These are phyloP conservation scores for Cadophora sp. DNA, from an alignment of 2,329 filamentous ascomycete species.

Conservation along the genomic window DNA sequence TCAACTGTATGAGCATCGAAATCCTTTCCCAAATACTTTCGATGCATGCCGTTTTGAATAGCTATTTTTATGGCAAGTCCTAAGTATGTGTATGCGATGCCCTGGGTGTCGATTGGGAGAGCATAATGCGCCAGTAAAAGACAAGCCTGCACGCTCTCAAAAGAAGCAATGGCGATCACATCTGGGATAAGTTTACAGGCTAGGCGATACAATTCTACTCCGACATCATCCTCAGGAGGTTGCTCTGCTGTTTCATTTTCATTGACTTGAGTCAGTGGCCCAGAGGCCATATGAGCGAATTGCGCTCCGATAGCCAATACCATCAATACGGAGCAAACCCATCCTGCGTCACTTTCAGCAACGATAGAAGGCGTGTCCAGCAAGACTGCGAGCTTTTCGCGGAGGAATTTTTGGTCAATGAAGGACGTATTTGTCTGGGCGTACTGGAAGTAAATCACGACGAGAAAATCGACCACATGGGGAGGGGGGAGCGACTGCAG, in stretches of 20 bases:
- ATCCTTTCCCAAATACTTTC: constrained; percentile 5
- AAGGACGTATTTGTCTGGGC: constrained; percentile 3
- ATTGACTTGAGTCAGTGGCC: no score
- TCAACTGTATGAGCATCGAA: constrained; percentile 6
- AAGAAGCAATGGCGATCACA: constrained; percentile 3
- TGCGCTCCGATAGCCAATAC: constrained; percentile 7
- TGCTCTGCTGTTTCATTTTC: background rate
- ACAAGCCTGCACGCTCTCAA: constrained; percentile 15
- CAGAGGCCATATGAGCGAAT: background rate
- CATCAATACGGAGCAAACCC: constrained; percentile 8
- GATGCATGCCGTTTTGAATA: constrained; percentile 14
- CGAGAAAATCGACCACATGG: constrained; percentile 7
- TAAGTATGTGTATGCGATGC: constrained; percentile 4
- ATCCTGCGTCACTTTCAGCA: background rate
- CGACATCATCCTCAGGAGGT: background rate
- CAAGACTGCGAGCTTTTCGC: background rate
- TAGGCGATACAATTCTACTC: background rate
- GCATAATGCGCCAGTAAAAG: constrained; percentile 8
- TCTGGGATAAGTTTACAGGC: constrained; percentile 6
- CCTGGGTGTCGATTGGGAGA: background rate
- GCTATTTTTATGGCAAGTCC: constrained; percentile 6
- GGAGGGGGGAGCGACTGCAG: background rate
- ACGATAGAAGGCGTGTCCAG: background rate
- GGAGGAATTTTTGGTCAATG: background rate
- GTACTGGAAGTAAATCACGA: constrained; percentile 3